phyloP scores from a whole-genome alignment of 768 basidiomycete species.

The Austroboletus eburneus region DNA sequence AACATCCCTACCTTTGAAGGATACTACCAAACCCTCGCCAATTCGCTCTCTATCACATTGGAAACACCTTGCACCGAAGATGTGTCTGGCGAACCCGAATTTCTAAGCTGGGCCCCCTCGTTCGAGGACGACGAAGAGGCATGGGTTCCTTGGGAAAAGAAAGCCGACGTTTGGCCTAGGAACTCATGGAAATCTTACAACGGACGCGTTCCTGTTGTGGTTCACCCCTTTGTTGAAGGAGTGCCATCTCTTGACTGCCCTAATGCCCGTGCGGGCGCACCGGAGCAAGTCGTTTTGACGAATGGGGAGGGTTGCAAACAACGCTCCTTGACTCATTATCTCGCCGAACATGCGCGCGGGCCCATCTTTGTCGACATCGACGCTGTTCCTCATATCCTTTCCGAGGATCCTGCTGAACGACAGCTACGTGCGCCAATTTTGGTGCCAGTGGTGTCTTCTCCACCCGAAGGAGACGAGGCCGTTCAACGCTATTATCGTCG shows the following conservation, averaged over 20 bases:
- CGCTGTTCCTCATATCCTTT: neutral
- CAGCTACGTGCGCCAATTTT: neutral
- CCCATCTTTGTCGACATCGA: conserved; percentile 7
- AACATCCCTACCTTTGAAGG: neutral
- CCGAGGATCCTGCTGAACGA: conserved; percentile 1
- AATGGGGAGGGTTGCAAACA: neutral
- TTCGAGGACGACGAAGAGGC: conserved; percentile 3
- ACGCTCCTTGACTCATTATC: conserved; percentile 5
- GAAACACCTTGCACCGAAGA: neutral
- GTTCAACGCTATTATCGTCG: neutral
- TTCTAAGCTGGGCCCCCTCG: neutral
- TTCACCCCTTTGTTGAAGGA: neutral
- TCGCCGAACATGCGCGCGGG: conserved; percentile 2
- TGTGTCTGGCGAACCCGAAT: neutral
- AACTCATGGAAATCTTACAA: neutral
- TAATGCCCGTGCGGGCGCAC: neutral
- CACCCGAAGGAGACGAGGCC: conserved; percentile 8
- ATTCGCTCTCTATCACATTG: neutral
- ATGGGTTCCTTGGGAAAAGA: conserved; percentile 8
- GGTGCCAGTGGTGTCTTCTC: neutral
- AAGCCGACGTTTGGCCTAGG: neutral
- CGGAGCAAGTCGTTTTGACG: neutral
- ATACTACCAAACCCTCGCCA: conserved; percentile 3
- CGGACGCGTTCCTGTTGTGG: neutral
- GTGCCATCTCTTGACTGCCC: neutral